These are phyloP conservation scores for Kodamaea sp. DNA, from an alignment of 1,139 yeast species.

Conservation along the genomic window DNA sequence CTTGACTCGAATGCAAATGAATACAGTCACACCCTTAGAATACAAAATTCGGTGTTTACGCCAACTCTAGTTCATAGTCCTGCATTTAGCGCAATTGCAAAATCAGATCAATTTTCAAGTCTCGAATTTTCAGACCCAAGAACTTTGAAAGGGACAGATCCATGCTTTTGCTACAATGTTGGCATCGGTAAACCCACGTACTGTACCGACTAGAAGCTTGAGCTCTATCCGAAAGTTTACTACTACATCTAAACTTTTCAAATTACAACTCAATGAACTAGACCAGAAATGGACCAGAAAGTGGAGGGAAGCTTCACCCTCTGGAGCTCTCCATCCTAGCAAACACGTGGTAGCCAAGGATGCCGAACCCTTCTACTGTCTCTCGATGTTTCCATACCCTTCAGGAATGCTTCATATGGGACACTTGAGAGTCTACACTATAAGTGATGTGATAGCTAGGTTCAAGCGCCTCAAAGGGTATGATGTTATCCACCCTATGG, in stretches of 20 bases:
- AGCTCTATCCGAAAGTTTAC: too few species aligned
- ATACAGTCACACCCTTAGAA: too few species aligned
- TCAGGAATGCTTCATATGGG: conserved; percentile 93
- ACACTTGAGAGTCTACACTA: conserved; percentile 87
- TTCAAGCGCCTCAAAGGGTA: conserved; percentile 76
- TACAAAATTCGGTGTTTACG: too few species aligned
- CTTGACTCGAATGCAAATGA: too few species aligned
- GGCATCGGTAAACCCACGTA: too few species aligned
- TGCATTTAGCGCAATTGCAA: conserved; percentile 1
- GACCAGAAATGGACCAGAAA: conserved; percentile 54
- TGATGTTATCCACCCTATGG: conserved; percentile 92
- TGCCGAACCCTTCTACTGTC: conserved; percentile 56
- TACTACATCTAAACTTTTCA: background rate
- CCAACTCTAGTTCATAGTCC: too few species aligned
- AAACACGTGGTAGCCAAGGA: conserved; percentile 26
- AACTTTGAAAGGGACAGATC: too few species aligned
- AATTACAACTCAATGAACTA: conserved; percentile 23
- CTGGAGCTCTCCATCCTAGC: conserved; percentile 46
- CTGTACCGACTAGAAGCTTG: too few species aligned
- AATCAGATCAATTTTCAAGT: too few species aligned
- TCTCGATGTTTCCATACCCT: conserved; percentile 96
- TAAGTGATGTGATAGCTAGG: conserved; percentile 80
- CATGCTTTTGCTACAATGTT: too few species aligned
- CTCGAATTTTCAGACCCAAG: too few species aligned
- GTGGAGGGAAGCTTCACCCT: conserved; percentile 49